These are phyloP conservation scores for Moricandia moricandioides DNA, from an alignment of 345 rosid species.

Conservation along the genomic window DNA sequence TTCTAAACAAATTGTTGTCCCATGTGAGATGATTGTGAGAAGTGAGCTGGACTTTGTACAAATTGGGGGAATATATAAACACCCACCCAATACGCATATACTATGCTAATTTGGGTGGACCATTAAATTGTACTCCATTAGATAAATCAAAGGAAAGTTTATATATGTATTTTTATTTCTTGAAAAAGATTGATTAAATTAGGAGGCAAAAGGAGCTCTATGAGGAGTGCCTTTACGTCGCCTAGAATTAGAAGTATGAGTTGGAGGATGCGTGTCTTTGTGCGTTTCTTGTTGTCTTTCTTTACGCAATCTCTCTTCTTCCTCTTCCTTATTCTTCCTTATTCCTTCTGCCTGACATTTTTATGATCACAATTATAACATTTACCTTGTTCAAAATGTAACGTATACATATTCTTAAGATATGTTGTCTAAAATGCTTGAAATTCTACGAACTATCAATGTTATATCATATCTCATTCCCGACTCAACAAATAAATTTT, in stretches of 20 bases:
- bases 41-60: conserved; percentile 39
- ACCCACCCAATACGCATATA: conserved; percentile 22
- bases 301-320: conserved; percentile 63
- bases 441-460: not conserved
- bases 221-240: conserved; percentile 90
- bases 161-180: not conserved
- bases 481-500: not conserved
- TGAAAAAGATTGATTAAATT: conserved; percentile 25
- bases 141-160: not conserved
- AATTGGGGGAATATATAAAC: conserved; percentile 23
- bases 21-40: conserved; percentile 33
- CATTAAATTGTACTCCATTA: conserved; percentile 3
- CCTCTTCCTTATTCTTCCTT: conserved; percentile 53
- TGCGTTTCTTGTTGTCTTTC: conserved; percentile 56
- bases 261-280: conserved; percentile 54
- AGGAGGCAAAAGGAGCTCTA: conserved; percentile 83
- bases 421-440: not conserved
- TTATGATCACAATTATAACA: not conserved
- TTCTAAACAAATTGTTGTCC: conserved; percentile 26
- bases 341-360: conserved; percentile 64
- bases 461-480: not conserved
- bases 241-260: conserved; percentile 54
- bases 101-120: conserved; percentile 22
- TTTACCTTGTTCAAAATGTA: conserved; percentile 12
- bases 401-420: conserved; percentile 1